A percentile compares a stretch with the other conserved stretches of the same genome.
phyloP scores from a whole-genome alignment of 2,329 filamentous ascomycete species.

The Metarhizium humberi region DNA sequence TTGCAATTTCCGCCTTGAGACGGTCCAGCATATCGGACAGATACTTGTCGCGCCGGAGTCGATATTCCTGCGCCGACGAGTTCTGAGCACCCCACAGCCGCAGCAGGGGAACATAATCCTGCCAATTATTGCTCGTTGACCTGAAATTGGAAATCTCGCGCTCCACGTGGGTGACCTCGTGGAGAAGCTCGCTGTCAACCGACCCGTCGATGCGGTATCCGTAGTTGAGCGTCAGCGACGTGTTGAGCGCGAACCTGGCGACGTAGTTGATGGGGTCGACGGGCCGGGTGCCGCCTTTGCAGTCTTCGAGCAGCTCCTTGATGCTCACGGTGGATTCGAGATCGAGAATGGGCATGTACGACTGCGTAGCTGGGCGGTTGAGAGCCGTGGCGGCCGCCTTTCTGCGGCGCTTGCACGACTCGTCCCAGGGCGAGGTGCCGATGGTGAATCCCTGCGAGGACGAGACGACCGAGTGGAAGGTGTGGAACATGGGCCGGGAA shows the following conservation, averaged over 20 bases:
- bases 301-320: conserved; percentile 60
- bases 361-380: conserved; percentile 65
- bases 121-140: conserved; percentile 74
- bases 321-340: conserved; percentile 65
- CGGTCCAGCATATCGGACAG: conserved; percentile 58
- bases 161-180: conserved; percentile 69
- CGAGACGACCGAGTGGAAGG: conserved; percentile 72
- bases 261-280: conserved; percentile 67
- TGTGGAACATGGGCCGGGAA: conserved; percentile 69
- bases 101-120: conserved; percentile 73
- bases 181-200: conserved; percentile 55
- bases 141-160: conserved; percentile 67
- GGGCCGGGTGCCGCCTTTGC: conserved; percentile 49
- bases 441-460: conserved; percentile 73
- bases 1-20: conserved; percentile 28
- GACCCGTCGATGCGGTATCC: conserved; percentile 66
- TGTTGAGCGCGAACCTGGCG: conserved; percentile 68
- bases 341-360: conserved; percentile 76
- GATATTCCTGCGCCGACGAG: conserved; percentile 53
- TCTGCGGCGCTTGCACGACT: conserved; percentile 65
- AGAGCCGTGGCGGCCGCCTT: conserved; percentile 73
- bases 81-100: conserved; percentile 55
- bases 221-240: conserved; percentile 69
- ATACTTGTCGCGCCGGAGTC: conserved; percentile 58
- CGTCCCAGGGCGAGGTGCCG: conserved; percentile 76